Conservation (phyloP, 1,284 basidiomycete genomes). For the Phlebopus sp. region DNA sequence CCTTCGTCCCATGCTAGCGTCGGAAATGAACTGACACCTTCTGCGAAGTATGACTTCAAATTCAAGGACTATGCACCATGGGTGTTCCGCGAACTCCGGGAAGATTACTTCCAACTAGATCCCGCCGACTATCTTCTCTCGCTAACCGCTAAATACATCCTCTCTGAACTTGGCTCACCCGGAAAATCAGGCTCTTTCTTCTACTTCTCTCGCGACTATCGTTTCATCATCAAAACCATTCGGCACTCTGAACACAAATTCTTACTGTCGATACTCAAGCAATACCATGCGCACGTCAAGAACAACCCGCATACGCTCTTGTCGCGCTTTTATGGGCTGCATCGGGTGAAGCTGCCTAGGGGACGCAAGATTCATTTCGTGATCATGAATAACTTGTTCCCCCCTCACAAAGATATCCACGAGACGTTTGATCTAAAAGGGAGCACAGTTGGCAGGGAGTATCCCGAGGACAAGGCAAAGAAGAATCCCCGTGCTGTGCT, state of each 20-base stretch:
- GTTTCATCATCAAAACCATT: conserved; percentile 99
- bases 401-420: conserved; percentile 95
- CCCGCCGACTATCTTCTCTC: conserved; percentile 97
- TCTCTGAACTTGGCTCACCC: conserved; percentile 97
- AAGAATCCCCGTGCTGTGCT: conserved; percentile 85
- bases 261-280: conserved; percentile 78
- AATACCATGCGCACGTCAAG: conserved; percentile 88
- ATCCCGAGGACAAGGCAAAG: conserved; percentile 81
- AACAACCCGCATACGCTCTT: conserved; percentile 92
- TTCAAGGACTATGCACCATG: conserved; percentile 99
- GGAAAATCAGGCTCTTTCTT: conserved; percentile 99
- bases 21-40: conserved; percentile 96
- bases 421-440: conserved; percentile 98
- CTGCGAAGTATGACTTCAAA: conserved; percentile 96
- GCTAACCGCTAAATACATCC: conserved; percentile 95
- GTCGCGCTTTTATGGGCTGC: conserved; percentile 93
- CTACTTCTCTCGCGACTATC: conserved; percentile 98
- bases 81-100: conserved; percentile 94
- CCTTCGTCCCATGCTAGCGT: conserved; percentile 51
- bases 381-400: conserved; percentile 99
- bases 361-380: conserved; percentile 98
- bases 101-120: conserved; percentile 93
- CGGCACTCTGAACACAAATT: conserved; percentile 95
- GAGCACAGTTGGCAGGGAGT: conserved; percentile 86
- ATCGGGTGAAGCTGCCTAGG: conserved; percentile 93